Conservation (phyloP, 1,284 basidiomycete species). For the Bondarzewia mesenterica region DNA sequence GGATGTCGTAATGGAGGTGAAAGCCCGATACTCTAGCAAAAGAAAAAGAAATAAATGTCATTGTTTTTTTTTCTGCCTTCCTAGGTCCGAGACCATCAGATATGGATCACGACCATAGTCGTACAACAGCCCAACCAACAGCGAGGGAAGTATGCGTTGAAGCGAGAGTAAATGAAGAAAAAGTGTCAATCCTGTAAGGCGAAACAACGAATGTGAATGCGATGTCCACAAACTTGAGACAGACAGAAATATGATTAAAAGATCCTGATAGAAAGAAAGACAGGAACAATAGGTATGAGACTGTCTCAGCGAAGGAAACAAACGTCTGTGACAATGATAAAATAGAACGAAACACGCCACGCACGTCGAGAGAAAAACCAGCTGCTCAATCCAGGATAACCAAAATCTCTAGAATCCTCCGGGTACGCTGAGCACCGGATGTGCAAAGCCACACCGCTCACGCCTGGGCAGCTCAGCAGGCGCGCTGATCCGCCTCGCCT, state of each 20-base stretch:
- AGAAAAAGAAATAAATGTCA: too few relatives aligned
- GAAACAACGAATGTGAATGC: not conserved
- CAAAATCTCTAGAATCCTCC: slow-evolving; percentile 28
- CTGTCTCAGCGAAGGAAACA: too few relatives aligned
- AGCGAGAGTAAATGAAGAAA: not conserved
- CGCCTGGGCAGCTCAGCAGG: slow-evolving; percentile 29
- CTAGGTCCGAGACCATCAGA: not conserved
- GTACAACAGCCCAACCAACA: not conserved
- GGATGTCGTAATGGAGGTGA: too few relatives aligned
- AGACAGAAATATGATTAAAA: not conserved
- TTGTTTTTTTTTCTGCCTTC: not conserved
- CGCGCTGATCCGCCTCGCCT: slow-evolving; percentile 28
- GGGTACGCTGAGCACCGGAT: slow-evolving; percentile 27
- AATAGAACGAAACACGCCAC: not conserved
- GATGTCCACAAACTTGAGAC: not conserved
- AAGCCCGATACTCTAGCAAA: not conserved
- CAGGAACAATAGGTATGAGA: too few relatives aligned
- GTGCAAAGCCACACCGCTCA: slow-evolving; percentile 26
- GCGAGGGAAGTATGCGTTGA: not conserved
- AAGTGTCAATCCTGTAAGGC: not conserved
- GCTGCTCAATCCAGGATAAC: not conserved
- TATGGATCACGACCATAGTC: not conserved
- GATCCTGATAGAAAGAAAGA: not conserved
- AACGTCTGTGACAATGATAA: too few relatives aligned
- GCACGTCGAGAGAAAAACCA: not conserved